These are phyloP conservation scores for Eremochloa ophiuroides DNA, from an alignment of 176 grass and related monocot species.

Conservation along the genomic window DNA sequence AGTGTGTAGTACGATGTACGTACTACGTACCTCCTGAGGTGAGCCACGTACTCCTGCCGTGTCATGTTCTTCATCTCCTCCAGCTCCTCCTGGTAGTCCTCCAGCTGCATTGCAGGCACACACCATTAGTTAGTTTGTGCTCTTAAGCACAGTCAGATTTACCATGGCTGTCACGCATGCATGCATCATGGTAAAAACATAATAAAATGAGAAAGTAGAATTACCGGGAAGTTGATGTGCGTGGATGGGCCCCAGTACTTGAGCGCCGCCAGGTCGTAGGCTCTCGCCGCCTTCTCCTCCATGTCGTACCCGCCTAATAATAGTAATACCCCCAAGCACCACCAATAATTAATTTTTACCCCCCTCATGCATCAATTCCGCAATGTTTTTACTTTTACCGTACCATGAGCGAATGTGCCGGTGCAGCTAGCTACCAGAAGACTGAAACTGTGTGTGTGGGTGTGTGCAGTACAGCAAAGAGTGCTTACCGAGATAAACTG, in stretches of 20 bases:
- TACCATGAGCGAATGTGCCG: neutral
- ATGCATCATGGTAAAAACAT: neutral
- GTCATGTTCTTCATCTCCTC: constrained; percentile 99
- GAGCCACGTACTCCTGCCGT: constrained; percentile 97
- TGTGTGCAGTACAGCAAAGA: neutral
- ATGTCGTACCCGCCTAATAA: constrained; percentile 82
- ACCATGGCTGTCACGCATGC: neutral
- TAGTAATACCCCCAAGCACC: too few relatives aligned
- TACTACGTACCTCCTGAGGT: constrained; percentile 70
- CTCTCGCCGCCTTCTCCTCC: constrained; percentile 99
- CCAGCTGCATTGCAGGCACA: constrained; percentile 38
- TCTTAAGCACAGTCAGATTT: too few relatives aligned
- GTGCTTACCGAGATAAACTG: constrained; percentile 24
- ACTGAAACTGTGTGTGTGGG: neutral
- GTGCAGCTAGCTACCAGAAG: neutral
- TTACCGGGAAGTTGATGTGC: constrained; percentile 98
- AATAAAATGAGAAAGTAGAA: too few relatives aligned
- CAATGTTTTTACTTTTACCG: constrained; percentile 29
- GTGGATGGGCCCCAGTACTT: constrained; percentile 99
- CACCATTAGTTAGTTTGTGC: too few relatives aligned
- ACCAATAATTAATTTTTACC: neutral
- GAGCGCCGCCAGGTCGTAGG: constrained; percentile 95
- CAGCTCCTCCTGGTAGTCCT: constrained; percentile 87
- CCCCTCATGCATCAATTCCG: too few relatives aligned
- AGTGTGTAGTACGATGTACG: too few relatives aligned